Conservation (phyloP, 768 basidiomycete genomes). For the Lactarius sanguifluus region DNA sequence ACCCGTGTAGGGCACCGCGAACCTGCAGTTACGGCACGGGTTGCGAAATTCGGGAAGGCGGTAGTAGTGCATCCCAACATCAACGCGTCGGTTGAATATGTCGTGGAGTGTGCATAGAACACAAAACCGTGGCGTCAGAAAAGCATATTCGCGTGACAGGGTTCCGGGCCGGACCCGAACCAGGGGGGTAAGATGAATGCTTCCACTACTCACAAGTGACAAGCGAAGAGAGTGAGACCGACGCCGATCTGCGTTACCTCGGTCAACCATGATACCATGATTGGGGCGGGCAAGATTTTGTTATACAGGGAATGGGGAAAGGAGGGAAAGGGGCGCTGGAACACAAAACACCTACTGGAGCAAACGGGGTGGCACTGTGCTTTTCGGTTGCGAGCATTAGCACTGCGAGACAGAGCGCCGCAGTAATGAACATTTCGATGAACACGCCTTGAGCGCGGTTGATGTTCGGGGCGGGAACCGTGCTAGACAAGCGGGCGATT, state of each 20-base stretch:
- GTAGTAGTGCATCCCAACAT: background rate
- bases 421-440: conserved; percentile 71
- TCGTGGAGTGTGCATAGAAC: background rate
- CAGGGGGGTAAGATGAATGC: background rate
- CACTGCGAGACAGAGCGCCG: conserved; percentile 58
- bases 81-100: background rate
- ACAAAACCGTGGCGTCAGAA: background rate
- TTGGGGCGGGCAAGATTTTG: background rate
- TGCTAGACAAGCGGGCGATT: conserved; percentile 40
- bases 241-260: conserved; percentile 51
- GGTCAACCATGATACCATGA: background rate
- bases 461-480: conserved; percentile 45
- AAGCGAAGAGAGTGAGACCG: conserved; percentile 61
- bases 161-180: background rate
- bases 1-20: conserved; percentile 61
- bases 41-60: background rate
- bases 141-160: background rate
- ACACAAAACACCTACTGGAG: conserved; percentile 47
- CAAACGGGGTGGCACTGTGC: conserved; percentile 62
- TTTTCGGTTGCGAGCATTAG: conserved; percentile 75
- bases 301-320: background rate
- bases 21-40: conserved; percentile 40
- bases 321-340: background rate
- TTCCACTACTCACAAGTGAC: conserved; percentile 50
- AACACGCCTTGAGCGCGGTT: conserved; percentile 61